Percentiles rank a stretch among this genome's conserved stretches.
Conservation (phyloP, 1,284 basidiomycete species). For the Hemileia vastatrix region DNA sequence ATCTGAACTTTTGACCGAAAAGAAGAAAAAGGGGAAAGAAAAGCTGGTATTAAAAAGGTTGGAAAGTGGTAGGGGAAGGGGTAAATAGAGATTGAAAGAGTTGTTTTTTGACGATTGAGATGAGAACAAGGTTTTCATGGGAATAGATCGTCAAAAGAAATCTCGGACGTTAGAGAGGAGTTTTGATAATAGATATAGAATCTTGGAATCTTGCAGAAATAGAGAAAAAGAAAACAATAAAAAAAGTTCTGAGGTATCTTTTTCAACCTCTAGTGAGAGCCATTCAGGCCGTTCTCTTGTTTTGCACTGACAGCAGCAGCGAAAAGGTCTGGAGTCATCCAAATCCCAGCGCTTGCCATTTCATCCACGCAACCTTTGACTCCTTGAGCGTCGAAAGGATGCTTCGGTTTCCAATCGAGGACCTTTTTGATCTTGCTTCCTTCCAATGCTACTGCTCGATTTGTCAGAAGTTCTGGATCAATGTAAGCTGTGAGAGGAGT, state of each 20-base stretch:
- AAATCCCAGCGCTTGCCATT: not conserved
- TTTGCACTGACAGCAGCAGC: not conserved
- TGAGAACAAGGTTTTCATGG: too few relatives aligned
- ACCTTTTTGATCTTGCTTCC: constrained; percentile 26
- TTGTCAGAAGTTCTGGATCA: constrained; percentile 27
- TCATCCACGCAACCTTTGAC: not conserved
- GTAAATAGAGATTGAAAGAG: too few relatives aligned
- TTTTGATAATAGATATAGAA: too few relatives aligned
- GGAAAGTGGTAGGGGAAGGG: too few relatives aligned
- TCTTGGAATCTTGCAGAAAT: too few relatives aligned
- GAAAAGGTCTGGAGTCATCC: not conserved
- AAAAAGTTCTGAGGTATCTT: not conserved
- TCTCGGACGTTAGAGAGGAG: too few relatives aligned
- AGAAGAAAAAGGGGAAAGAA: too few relatives aligned
- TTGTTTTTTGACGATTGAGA: too few relatives aligned
- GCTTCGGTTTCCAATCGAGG: constrained; percentile 26
- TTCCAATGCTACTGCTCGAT: constrained; percentile 26
- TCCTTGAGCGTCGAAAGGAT: not conserved
- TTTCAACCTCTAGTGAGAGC: not conserved
- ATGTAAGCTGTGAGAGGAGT: constrained; percentile 22
- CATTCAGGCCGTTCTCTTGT: not conserved
- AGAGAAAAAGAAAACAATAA: too few relatives aligned
- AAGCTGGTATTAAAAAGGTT: too few relatives aligned
- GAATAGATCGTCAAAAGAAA: too few relatives aligned
- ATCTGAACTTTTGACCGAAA: too few relatives aligned